Conservation (phyloP, 208 protist species). For the Leishmania lainsoni region DNA sequence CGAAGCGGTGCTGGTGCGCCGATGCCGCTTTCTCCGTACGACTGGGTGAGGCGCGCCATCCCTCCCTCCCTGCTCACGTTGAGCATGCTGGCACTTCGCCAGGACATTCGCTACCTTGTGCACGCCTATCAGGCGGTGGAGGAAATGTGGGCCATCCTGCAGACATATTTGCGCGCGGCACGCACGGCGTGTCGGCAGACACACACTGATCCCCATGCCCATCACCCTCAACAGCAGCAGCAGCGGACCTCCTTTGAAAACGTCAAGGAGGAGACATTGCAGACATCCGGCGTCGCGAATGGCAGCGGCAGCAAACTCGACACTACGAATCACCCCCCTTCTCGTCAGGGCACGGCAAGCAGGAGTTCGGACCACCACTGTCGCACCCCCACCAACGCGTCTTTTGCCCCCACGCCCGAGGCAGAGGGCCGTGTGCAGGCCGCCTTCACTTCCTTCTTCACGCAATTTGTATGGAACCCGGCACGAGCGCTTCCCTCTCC, state of each 20-base stretch:
- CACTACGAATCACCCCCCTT: background rate
- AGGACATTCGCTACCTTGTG: slow-evolving; percentile 26
- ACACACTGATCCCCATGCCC: background rate
- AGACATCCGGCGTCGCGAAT: background rate
- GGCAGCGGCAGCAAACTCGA: background rate
- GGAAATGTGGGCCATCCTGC: slow-evolving; percentile 25
- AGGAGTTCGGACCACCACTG: background rate
- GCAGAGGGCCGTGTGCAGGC: slow-evolving; percentile 11
- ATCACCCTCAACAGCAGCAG: background rate
- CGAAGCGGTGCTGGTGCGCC: background rate
- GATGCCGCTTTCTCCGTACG: slow-evolving; percentile 12
- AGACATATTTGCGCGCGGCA: background rate
- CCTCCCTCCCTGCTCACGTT: slow-evolving; percentile 17
- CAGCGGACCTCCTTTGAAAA: background rate
- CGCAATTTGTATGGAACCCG: slow-evolving; percentile 22
- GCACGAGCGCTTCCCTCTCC: slow-evolving; percentile 17
- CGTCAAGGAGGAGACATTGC: background rate
- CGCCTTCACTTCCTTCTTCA: slow-evolving; percentile 25
- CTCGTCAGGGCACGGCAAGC: background rate
- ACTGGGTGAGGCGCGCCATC: slow-evolving; percentile 3
- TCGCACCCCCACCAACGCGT: background rate
- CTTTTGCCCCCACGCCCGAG: slow-evolving; percentile 16
- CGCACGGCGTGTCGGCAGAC: slow-evolving; percentile 6
- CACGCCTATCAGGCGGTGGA: slow-evolving; percentile 28
- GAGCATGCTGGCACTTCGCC: slow-evolving; percentile 22